Evolutionary conservation across 208 protist genomes (phyloP).

Genomic region (Trichomonas vaginalis): DNA sequence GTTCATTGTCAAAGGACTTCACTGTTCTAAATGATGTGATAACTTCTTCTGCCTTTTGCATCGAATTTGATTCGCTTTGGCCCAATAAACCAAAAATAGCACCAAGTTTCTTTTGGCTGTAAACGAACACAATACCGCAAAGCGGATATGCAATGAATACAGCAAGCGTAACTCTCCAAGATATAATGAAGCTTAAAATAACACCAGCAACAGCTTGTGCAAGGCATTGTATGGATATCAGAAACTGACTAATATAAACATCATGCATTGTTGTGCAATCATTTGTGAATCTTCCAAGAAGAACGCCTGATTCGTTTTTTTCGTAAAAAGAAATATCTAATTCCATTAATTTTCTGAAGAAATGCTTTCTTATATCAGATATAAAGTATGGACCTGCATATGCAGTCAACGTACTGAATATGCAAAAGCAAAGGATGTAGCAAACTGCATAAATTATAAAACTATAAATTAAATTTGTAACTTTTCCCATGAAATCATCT

Average conservation of each 20-base stretch:
- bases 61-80: neutral
- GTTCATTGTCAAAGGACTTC: neutral
- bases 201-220: neutral
- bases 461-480: neutral
- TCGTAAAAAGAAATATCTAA: neutral
- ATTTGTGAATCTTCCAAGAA: neutral
- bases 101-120: neutral
- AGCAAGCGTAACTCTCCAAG: neutral
- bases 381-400: neutral
- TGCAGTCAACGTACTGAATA: neutral
- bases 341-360: neutral
- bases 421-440: neutral
- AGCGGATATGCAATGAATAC: neutral
- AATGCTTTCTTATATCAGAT: neutral
- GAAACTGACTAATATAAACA: neutral
- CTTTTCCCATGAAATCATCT: neutral
- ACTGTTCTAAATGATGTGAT: neutral
- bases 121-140: neutral
- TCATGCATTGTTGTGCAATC: neutral
- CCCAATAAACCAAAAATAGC: neutral
- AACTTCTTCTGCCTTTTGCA: neutral
- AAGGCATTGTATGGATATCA: neutral
- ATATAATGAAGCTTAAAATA: neutral
- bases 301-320: neutral
- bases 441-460: neutral